Evolutionary conservation across 2,329 filamentous ascomycete species (phyloP), one percentile per base, ranked within the genome.

Genomic region (Aspergillus brunneoviolaceus): DNA sequence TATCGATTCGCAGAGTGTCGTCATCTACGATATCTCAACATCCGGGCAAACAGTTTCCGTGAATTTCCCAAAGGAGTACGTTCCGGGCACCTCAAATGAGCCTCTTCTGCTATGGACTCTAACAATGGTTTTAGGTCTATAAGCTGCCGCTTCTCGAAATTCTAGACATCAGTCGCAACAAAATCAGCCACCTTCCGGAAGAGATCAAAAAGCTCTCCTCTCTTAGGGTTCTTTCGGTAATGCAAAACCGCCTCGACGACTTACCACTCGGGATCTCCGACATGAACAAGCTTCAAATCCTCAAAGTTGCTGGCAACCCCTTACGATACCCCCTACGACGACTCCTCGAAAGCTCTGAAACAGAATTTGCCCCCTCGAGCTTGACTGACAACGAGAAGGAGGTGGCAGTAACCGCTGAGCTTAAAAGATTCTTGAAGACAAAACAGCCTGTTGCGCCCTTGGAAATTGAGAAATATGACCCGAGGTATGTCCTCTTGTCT

Each of bases 291-390:
- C 79, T 98, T 60, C 91, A 94, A 72, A 90, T 96, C 65, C 82
- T 98, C 59, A 96, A 96, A 75, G 86, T 97, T 39, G 90, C 94
- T 60, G 92, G 92, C 50, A 97, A 97, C 68, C 91, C 91, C 9
- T 85, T 97, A 60, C 85, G 84, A 60, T 94, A 94, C 68, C 92
- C 92, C 3, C 89, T 91, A 16, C 86, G 84, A 67, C 87, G 89
- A 65, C 82, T 89, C 14, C 74, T 92, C 27, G 86, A 88, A 66
- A 78, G 85, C 11, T 85, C 86, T 62, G 88, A 90, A 67, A 85
- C 81, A 59, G 88, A 91, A 67, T 82, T 87, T 31, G 84, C 83
- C 76, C 64, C 76, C 12, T 79, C 80, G 39, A 77, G 80, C 19
- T 78, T 82, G 67, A 82, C 81, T 27, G 84, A 86, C 55, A 84